Conservation (phyloP, 306 rosid species). For the Rosa persica region DNA sequence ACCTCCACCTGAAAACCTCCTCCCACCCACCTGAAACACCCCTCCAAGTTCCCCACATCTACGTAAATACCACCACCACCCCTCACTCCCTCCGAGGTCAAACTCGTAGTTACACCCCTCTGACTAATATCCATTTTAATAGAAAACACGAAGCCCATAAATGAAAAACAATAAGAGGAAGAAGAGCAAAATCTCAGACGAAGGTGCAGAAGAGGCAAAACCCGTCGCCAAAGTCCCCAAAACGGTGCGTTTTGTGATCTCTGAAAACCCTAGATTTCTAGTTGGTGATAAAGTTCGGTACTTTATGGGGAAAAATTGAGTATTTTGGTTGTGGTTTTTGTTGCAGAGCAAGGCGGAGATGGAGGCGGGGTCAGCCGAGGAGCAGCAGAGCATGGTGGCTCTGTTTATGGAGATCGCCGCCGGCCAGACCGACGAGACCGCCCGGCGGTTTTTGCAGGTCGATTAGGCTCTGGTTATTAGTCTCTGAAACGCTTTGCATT, state of each 20-base stretch:
- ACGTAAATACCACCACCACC: not conserved
- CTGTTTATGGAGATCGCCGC: slow-evolving; percentile 58
- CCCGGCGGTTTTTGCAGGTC: slow-evolving; percentile 52
- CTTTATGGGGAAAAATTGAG: not conserved
- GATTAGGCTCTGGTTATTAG: not conserved
- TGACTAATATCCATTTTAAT: not conserved
- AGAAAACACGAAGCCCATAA: too few species aligned
- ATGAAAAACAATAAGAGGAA: not conserved
- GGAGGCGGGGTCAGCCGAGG: slow-evolving; percentile 38
- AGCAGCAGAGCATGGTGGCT: slow-evolving; percentile 47
- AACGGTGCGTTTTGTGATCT: slow-evolving; percentile 1
- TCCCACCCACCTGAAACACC: not conserved
- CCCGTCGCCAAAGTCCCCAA: slow-evolving; percentile 16
- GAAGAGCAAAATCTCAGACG: not conserved
- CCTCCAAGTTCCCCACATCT: slow-evolving; percentile 3
- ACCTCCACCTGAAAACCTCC: not conserved
- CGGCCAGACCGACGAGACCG: slow-evolving; percentile 50
- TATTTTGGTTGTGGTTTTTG: not conserved
- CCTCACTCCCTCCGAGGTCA: not conserved
- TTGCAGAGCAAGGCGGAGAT: slow-evolving; percentile 18
- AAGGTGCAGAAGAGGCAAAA: not conserved
- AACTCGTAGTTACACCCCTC: not conserved
- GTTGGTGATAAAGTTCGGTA: not conserved
- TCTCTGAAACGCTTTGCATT: slow-evolving; percentile 6
- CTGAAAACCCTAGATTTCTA: not conserved